Conservation (phyloP, 306 rosid species). For the Cicer yamashitae region DNA sequence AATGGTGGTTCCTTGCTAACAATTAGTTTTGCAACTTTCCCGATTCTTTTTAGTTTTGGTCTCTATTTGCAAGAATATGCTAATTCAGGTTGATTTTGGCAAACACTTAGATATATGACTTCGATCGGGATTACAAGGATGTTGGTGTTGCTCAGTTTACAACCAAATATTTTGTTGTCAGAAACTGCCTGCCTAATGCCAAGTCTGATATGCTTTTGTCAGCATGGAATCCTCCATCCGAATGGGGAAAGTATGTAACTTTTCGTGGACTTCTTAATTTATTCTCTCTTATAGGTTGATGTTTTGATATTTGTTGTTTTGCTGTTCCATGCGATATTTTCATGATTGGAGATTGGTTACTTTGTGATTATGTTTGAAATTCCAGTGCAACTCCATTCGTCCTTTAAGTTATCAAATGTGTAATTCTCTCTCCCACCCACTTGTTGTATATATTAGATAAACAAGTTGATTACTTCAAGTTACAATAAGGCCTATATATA, state of each 20-base stretch:
- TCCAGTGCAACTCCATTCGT: conserved; percentile 6
- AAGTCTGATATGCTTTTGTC: conserved; percentile 98
- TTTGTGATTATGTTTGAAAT: conserved; percentile 8
- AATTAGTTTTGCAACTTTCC: conserved; percentile 32
- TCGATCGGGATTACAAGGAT: conserved; percentile 98
- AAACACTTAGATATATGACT: conserved; percentile 75
- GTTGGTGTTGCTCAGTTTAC: conserved; percentile 93
- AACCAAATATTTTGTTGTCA: conserved; percentile 87
- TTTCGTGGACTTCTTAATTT: conserved; percentile 45
- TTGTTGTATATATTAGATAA: too few species aligned
- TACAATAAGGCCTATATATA: too few species aligned
- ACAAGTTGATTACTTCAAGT: too few species aligned
- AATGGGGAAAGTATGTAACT: conserved; percentile 90
- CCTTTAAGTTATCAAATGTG: not conserved
- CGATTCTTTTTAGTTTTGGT: conserved; percentile 26
- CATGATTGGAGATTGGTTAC: conserved; percentile 25
- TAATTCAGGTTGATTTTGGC: conserved; percentile 46
- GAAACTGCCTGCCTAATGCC: conserved; percentile 87
- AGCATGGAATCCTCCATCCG: conserved; percentile 93
- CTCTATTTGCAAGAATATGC: conserved; percentile 42
- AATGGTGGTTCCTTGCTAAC: conserved; percentile 31
- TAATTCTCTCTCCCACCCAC: not conserved
- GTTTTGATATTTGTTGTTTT: conserved; percentile 36
- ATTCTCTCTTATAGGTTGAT: conserved; percentile 37
- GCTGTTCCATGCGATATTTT: conserved; percentile 26